Percentiles rank a stretch among this genome's conserved stretches.
Conservation (phyloP, 176 grass and related monocot species). For the Lolium rigidum region DNA sequence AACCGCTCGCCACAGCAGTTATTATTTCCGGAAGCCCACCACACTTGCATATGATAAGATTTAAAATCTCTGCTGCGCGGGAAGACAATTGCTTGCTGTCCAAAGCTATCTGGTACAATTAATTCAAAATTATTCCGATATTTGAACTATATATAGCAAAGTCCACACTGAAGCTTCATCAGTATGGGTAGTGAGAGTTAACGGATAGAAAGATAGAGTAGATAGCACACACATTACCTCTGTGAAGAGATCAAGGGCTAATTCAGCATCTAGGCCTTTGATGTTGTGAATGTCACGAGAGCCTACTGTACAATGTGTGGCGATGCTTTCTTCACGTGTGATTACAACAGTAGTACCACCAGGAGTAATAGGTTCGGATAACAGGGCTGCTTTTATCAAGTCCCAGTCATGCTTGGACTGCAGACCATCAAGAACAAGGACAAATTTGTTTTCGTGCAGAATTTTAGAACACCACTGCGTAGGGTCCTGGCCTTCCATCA, state of each 20-base stretch:
- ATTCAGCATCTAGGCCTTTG: not conserved
- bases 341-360: not conserved
- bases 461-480: not conserved
- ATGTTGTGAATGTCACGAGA: not conserved
- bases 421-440: constrained; percentile 22
- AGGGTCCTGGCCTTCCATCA: not conserved
- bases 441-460: not conserved
- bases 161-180: too few species aligned
- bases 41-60: not conserved
- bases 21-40: not conserved
- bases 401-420: not conserved
- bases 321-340: not conserved
- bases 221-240: too few species aligned
- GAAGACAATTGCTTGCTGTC: too few species aligned
- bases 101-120: too few species aligned
- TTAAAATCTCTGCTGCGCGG: too few species aligned
- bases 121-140: too few species aligned
- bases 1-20: too few species aligned
- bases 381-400: not conserved
- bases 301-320: not conserved
- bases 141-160: too few species aligned
- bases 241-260: not conserved
- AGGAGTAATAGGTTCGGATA: not conserved
- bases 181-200: too few species aligned
- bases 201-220: too few species aligned